Conservation (phyloP, 371 early-diverging fungal genomes). For the Actinomucor elegans region DNA sequence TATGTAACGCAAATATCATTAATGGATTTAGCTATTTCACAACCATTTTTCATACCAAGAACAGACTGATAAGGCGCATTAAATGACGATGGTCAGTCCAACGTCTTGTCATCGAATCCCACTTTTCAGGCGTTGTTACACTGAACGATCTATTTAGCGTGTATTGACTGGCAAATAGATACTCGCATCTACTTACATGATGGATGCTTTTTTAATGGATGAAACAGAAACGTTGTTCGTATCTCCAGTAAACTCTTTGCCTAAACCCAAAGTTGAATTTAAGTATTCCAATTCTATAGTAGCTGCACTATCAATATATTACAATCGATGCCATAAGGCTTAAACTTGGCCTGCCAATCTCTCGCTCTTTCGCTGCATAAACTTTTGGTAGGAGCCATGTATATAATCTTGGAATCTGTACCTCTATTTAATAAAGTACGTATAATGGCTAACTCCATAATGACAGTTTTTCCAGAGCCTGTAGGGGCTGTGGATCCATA, state of each 20-base stretch:
- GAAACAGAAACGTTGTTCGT: constrained; percentile 45
- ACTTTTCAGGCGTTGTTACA: constrained; percentile 80
- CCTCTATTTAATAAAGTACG: constrained; percentile 35
- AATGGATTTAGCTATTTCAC: neutral
- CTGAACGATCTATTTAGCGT: no score
- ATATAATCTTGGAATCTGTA: constrained; percentile 58
- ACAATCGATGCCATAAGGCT: constrained; percentile 60
- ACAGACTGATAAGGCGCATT: constrained; percentile 36
- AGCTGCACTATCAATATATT: no score
- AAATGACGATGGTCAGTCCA: constrained; percentile 44
- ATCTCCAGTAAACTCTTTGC: constrained; percentile 81
- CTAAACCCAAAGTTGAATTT: no score
- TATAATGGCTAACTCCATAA: constrained; percentile 74
- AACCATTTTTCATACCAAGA: constrained; percentile 39
- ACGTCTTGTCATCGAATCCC: constrained; percentile 75
- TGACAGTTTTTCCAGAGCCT: constrained; percentile 83
- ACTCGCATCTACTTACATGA: constrained; percentile 38
- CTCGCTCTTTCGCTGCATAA: constrained; percentile 70
- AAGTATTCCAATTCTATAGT: no score
- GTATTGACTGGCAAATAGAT: no score
- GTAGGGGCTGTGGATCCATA: constrained; percentile 80
- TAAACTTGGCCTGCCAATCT: constrained; percentile 70
- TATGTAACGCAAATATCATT: constrained; percentile 10
- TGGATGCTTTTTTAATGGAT: constrained; percentile 31
- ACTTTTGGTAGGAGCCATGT: constrained; percentile 89